A percentile compares a stretch with the other conserved stretches of the same genome.
Evolutionary conservation across 2,329 filamentous ascomycete species (phyloP).

Genomic region (Monosporascus sp.): DNA sequence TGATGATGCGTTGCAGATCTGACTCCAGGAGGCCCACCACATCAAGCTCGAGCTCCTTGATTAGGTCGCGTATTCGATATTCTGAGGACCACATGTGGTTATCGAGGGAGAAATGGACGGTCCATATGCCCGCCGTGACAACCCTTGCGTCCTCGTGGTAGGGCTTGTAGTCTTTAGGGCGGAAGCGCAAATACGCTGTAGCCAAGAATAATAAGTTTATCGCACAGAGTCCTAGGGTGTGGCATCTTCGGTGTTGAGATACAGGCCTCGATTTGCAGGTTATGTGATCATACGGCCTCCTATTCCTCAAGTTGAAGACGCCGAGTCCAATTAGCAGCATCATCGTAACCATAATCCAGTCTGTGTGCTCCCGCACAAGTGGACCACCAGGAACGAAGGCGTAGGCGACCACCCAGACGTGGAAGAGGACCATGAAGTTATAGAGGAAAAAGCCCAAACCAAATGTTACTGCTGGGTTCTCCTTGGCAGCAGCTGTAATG

Average conservation of each 20-base stretch:
- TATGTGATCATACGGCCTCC: conserved; percentile 37
- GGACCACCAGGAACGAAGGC: conserved; percentile 95
- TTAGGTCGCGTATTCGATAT: conserved; percentile 82
- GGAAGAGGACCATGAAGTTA: conserved; percentile 92
- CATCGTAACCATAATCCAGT: conserved; percentile 86
- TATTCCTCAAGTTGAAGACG: conserved; percentile 64
- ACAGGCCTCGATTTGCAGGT: conserved; percentile 28
- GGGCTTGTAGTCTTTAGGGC: conserved; percentile 82
- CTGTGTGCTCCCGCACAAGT: conserved; percentile 86
- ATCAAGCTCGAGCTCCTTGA: conserved; percentile 94
- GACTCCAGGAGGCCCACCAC: conserved; percentile 92
- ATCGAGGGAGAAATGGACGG: conserved; percentile 94
- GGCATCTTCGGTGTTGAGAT: conserved; percentile 46
- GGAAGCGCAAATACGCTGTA: conserved; percentile 85
- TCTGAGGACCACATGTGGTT: conserved; percentile 99
- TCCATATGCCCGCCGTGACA: conserved; percentile 96
- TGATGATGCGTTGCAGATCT: conserved; percentile 95
- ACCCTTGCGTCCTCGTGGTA: conserved; percentile 85
- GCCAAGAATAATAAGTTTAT: conserved; percentile 77
- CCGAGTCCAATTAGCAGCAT: conserved; percentile 83
- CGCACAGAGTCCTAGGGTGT: conserved; percentile 54
- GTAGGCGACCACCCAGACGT: conserved; percentile 97
- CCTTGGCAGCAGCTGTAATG: conserved; percentile 69
- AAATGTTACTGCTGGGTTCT: conserved; percentile 74
- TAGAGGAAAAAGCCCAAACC: conserved; percentile 86